phyloP scores from a whole-genome alignment of 768 basidiomycete species.

The Russula brevipes region DNA sequence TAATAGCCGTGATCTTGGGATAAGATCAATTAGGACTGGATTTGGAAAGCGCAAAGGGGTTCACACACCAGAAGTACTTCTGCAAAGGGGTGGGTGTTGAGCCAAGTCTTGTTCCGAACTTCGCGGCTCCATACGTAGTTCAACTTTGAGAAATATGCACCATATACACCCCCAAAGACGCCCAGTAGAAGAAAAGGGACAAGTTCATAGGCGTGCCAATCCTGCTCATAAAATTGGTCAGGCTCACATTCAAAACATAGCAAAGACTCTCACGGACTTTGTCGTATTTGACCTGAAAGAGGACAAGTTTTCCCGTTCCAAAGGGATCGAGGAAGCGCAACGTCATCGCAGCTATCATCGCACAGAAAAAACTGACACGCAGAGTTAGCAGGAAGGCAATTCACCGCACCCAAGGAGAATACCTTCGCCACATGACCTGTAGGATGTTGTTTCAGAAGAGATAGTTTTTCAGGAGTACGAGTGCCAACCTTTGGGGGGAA shows the following conservation, averaged over 20 bases:
- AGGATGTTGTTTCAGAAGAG: neutral
- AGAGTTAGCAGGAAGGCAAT: slow-evolving; percentile 32
- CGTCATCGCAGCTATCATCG: slow-evolving; percentile 94
- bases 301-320: slow-evolving; percentile 87
- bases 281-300: slow-evolving; percentile 89
- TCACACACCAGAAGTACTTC: slow-evolving; percentile 76
- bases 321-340: slow-evolving; percentile 92
- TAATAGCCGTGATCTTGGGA: slow-evolving; percentile 67
- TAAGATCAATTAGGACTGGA: slow-evolving; percentile 3
- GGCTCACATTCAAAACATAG: neutral
- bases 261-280: slow-evolving; percentile 41
- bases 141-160: slow-evolving; percentile 87
- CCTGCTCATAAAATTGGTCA: slow-evolving; percentile 40
- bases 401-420: slow-evolving; percentile 9
- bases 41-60: neutral
- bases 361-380: slow-evolving; percentile 87
- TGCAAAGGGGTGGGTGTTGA: slow-evolving; percentile 68
- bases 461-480: neutral
- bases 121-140: slow-evolving; percentile 86
- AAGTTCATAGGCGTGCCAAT: slow-evolving; percentile 91
- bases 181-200: slow-evolving; percentile 81
- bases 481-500: slow-evolving; percentile 81
- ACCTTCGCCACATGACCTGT: slow-evolving; percentile 93
- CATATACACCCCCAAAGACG: slow-evolving; percentile 90
- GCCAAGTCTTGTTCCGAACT: slow-evolving; percentile 76